Evolutionary conservation across 2,329 filamentous ascomycete genomes (phyloP).

Genomic region (Alternaria sp.): DNA sequence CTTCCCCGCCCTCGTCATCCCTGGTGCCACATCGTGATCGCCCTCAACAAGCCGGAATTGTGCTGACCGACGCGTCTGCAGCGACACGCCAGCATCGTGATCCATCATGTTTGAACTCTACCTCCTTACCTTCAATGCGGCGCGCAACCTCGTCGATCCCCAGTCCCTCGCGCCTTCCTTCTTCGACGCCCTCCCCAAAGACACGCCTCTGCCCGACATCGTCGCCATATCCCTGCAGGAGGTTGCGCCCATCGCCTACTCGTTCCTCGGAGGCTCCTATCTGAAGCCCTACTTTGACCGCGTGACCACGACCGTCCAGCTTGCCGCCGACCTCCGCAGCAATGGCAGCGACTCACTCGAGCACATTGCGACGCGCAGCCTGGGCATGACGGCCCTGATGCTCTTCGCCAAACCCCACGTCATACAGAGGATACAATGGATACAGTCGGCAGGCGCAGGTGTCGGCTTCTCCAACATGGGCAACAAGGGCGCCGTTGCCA

Average conservation of each 20-base stretch:
- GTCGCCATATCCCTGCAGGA: constrained; percentile 80
- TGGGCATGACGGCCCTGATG: constrained; percentile 90
- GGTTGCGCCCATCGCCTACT: constrained; percentile 80
- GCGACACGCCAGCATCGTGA: constrained; percentile 4
- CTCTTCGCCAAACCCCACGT: constrained; percentile 74
- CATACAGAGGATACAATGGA: constrained; percentile 63
- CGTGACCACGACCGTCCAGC: constrained; percentile 73
- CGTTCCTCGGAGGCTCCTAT: constrained; percentile 84
- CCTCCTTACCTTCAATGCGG: constrained; percentile 90
- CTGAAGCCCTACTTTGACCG: constrained; percentile 76
- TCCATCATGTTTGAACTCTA: constrained; percentile 67
- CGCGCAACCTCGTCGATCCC: constrained; percentile 71
- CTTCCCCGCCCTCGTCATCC: not conserved
- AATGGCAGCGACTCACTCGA: constrained; percentile 63
- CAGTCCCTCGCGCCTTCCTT: constrained; percentile 75
- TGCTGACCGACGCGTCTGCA: constrained; percentile 29
- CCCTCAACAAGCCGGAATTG: constrained; percentile 12
- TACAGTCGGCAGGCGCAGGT: constrained; percentile 83
- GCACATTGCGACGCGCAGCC: constrained; percentile 72
- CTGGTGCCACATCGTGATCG: constrained; percentile 9
- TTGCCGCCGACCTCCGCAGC: constrained; percentile 63
- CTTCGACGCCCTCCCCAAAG: constrained; percentile 48
- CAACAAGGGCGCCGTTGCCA: constrained; percentile 90
- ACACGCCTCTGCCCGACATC: constrained; percentile 66
- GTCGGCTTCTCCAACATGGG: constrained; percentile 89